phyloP scores from a whole-genome alignment of 2,329 filamentous ascomycete species.

The Eurotiales sp. region DNA sequence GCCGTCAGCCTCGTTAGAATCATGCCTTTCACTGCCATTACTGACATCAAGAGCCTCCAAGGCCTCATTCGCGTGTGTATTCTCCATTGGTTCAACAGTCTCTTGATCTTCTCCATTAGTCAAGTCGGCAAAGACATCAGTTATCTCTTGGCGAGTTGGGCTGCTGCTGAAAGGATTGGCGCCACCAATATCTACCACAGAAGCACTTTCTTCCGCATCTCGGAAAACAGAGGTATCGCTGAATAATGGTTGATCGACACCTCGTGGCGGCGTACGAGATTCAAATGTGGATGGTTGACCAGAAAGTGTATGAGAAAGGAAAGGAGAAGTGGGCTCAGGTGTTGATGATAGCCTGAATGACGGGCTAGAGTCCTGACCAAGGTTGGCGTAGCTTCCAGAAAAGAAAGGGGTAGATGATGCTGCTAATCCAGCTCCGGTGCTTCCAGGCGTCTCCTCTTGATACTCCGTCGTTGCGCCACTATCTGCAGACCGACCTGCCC shows the following conservation, averaged over 20 bases:
- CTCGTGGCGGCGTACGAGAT: conserved; percentile 35
- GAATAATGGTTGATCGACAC: conserved; percentile 39
- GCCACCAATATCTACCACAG: conserved; percentile 29
- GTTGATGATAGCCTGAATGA: conserved; percentile 28
- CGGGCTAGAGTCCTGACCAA: conserved; percentile 33
- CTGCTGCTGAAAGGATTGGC: conserved; percentile 36
- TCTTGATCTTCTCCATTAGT: conserved; percentile 44
- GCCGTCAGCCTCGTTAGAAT: conserved; percentile 23
- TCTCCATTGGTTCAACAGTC: conserved; percentile 35
- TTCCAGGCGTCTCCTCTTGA: conserved; percentile 18
- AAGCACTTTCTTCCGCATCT: conserved; percentile 28
- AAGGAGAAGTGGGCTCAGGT: conserved; percentile 33
- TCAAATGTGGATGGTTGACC: conserved; percentile 37
- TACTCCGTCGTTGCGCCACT: conserved; percentile 1
- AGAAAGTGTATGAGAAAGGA: conserved; percentile 32
- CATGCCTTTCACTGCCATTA: conserved; percentile 31
- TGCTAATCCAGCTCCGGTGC: conserved; percentile 18
- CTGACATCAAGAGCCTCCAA: conserved; percentile 41
- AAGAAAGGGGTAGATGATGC: conserved; percentile 29
- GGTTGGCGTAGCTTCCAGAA: conserved; percentile 37
- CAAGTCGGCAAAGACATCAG: conserved; percentile 46
- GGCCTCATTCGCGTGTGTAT: conserved; percentile 46
- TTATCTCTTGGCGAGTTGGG: conserved; percentile 35
- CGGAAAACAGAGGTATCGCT: conserved; percentile 37
- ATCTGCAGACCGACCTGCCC: conserved; percentile 25